Percentiles rank a stretch among this genome's conserved stretches.
Conservation (phyloP, 768 basidiomycete genomes). For the Boletus rufocinnamomeus region DNA sequence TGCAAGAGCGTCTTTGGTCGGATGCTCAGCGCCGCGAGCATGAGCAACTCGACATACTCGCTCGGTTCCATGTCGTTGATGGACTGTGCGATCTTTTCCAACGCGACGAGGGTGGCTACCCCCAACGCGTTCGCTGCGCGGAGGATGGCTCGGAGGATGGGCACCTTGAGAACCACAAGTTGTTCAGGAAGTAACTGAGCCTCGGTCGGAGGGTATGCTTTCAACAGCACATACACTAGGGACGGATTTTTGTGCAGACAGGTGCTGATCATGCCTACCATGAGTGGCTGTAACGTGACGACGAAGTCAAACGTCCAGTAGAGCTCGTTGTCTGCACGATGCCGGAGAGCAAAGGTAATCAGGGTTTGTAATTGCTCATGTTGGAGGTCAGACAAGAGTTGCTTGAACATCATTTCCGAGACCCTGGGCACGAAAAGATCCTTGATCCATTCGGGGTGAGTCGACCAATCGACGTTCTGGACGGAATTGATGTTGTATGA, state of each 20-base stretch:
- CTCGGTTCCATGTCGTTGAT: constrained; percentile 43
- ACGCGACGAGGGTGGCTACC: constrained; percentile 56
- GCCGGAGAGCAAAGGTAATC: constrained; percentile 34
- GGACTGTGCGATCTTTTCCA: constrained; percentile 54
- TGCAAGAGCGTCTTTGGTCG: constrained; percentile 54
- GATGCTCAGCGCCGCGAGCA: constrained; percentile 51
- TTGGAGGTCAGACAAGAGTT: constrained; percentile 25
- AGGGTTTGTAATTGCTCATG: constrained; percentile 21
- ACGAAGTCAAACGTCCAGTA: constrained; percentile 52
- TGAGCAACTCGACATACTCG: constrained; percentile 54
- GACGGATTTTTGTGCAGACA: constrained; percentile 56
- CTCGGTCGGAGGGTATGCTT: constrained; percentile 47
- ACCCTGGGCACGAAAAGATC: constrained; percentile 33
- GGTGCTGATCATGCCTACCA: constrained; percentile 32
- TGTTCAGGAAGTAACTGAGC: constrained; percentile 37
- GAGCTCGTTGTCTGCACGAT: constrained; percentile 56
- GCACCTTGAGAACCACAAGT: constrained; percentile 24
- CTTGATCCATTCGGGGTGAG: constrained; percentile 35
- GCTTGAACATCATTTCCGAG: constrained; percentile 21
- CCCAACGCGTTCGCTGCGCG: constrained; percentile 55
- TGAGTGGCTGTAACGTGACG: constrained; percentile 30
- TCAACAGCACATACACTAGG: constrained; percentile 55
- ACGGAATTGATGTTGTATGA: constrained; percentile 47
- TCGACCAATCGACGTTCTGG: constrained; percentile 42
- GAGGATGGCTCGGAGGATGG: constrained; percentile 49